Conservation (phyloP, 2,329 filamentous ascomycete species). For the Fusarium torreyae region DNA sequence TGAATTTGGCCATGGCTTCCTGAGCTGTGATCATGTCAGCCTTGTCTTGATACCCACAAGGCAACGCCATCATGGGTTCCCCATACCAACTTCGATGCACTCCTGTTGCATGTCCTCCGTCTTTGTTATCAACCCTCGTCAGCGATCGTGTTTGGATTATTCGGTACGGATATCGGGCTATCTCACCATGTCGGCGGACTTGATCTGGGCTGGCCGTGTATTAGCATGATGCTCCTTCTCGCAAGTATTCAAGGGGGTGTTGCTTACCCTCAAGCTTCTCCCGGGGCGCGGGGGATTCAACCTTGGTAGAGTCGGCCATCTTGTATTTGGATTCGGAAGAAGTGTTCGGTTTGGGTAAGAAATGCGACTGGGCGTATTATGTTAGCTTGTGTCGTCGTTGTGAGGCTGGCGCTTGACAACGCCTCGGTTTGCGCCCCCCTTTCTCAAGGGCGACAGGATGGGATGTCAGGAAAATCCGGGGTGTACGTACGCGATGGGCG, state of each 20-base stretch:
- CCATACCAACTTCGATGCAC: slow-evolving; percentile 93
- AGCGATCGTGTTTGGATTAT: slow-evolving; percentile 44
- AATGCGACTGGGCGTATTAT: slow-evolving; percentile 20
- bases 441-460: slow-evolving; percentile 18
- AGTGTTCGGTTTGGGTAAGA: slow-evolving; percentile 30
- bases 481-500: slow-evolving; percentile 34
- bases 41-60: slow-evolving; percentile 18
- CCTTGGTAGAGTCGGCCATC: slow-evolving; percentile 58
- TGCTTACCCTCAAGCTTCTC: slow-evolving; percentile 83
- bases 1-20: slow-evolving; percentile 75
- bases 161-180: slow-evolving; percentile 24
- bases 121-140: slow-evolving; percentile 64
- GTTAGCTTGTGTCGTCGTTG: slow-evolving; percentile 26
- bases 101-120: slow-evolving; percentile 98
- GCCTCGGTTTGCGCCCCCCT: slow-evolving; percentile 40
- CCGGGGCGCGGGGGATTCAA: slow-evolving; percentile 66
- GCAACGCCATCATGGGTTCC: slow-evolving; percentile 12
- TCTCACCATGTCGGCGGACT: slow-evolving; percentile 97
- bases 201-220: slow-evolving; percentile 83
- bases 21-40: slow-evolving; percentile 63
- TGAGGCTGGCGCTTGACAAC: slow-evolving; percentile 38
- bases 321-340: slow-evolving; percentile 27
- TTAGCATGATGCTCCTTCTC: slow-evolving; percentile 24
- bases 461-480: slow-evolving; percentile 17
- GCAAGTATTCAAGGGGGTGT: slow-evolving; percentile 5